phyloP scores from a whole-genome alignment of 2,329 filamentous ascomycete species.

The Chaetothyriales sp. region DNA sequence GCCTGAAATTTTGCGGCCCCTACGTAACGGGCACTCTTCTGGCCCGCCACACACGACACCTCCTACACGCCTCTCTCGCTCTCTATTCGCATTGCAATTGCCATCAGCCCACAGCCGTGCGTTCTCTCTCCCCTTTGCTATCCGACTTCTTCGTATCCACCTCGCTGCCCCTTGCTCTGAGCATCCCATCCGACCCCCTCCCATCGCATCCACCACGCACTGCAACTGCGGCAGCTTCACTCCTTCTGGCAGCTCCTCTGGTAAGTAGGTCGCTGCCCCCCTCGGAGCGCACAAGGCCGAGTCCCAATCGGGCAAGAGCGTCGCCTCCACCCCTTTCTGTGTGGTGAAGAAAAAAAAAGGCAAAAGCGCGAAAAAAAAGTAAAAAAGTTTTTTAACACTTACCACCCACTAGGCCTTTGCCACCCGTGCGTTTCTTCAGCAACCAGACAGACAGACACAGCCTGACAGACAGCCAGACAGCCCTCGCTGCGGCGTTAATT shows the following conservation, averaged over 20 bases:
- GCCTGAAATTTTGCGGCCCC: background rate
- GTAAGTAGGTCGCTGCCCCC: background rate
- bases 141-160: conserved; percentile 3
- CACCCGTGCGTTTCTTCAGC: too few species aligned
- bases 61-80: too few species aligned
- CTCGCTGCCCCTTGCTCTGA: conserved; percentile 4
- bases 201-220: too few species aligned
- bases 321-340: background rate
- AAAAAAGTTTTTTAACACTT: background rate
- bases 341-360: background rate
- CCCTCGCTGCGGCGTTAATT: background rate
- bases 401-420: background rate
- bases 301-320: background rate
- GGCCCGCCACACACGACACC: too few species aligned
- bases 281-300: background rate
- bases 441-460: background rate
- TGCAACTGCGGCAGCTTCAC: too few species aligned
- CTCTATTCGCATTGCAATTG: conserved; percentile 13
- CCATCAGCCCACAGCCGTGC: background rate
- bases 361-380: background rate
- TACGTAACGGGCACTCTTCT: background rate
- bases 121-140: conserved; percentile 9
- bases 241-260: background rate
- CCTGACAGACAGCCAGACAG: background rate
- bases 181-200: background rate